Percentiles rank a stretch among this genome's conserved stretches.
Conservation (phyloP, 768 basidiomycete genomes). For the Mycena latifolia region DNA sequence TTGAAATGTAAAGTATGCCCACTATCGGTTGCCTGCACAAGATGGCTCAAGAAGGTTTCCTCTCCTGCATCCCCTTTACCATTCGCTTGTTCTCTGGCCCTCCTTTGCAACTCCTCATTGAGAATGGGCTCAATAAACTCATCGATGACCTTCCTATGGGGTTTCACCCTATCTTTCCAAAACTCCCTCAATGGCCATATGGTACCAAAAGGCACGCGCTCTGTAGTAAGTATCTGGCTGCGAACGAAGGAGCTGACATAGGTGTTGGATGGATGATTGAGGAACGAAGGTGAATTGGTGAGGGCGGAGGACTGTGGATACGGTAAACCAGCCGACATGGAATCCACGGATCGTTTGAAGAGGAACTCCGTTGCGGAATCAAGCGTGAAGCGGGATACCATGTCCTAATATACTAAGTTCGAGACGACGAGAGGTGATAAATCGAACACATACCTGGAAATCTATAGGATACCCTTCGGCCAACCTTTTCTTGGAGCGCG, state of each 20-base stretch:
- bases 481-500: constrained; percentile 6
- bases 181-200: constrained; percentile 25
- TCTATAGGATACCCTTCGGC: constrained; percentile 18
- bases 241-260: constrained; percentile 11
- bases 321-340: constrained; percentile 14
- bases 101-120: constrained; percentile 52
- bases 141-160: constrained; percentile 48
- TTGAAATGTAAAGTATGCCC: background rate
- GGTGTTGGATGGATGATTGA: constrained; percentile 17
- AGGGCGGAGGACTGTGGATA: background rate
- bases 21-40: constrained; percentile 44
- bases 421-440: background rate
- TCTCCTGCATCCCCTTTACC: constrained; percentile 33
- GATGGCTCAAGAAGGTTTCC: constrained; percentile 55
- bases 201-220: background rate
- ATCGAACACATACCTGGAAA: constrained; percentile 8
- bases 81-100: constrained; percentile 25
- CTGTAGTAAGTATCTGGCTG: background rate
- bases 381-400: constrained; percentile 22
- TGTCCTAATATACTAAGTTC: constrained; percentile 6
- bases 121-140: constrained; percentile 63
- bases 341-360: constrained; percentile 7
- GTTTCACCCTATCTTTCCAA: constrained; percentile 20
- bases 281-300: background rate
- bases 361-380: constrained; percentile 24